Conservation (phyloP, 2,329 filamentous ascomycete species). For the Colletotrichum liriopes region DNA sequence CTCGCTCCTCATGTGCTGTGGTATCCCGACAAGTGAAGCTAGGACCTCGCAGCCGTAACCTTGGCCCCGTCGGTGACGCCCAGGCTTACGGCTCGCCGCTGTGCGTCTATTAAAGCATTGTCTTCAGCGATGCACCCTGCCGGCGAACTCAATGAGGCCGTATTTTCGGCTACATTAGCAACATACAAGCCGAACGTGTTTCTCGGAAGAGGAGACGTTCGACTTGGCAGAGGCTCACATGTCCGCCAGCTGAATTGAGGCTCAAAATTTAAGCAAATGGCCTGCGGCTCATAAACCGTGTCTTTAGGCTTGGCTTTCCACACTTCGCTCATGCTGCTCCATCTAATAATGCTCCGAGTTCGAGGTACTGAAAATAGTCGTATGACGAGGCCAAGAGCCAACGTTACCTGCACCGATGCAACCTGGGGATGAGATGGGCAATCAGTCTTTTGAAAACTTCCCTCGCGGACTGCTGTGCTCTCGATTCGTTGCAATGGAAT, state of each 20-base stretch:
- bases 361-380: not conserved
- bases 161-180: not conserved
- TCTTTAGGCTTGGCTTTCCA: not conserved
- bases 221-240: not conserved
- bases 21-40: not conserved
- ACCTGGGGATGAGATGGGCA: not conserved
- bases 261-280: not conserved
- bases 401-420: not conserved
- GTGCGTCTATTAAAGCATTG: not conserved
- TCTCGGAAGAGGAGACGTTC: not conserved
- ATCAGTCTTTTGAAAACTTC: too few species aligned
- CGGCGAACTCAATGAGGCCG: not conserved
- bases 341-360: not conserved
- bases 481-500: not conserved
- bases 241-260: not conserved
- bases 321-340: not conserved
- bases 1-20: slow-evolving; percentile 5
- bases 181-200: not conserved
- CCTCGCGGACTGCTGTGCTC: too few species aligned
- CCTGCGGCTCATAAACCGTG: not conserved
- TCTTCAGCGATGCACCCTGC: not conserved
- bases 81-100: not conserved
- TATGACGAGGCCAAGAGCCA: not conserved
- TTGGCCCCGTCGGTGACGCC: not conserved
- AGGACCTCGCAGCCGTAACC: not conserved